phyloP scores from a whole-genome alignment of 176 grass and related monocot species.

The Eragrostis curvula region DNA sequence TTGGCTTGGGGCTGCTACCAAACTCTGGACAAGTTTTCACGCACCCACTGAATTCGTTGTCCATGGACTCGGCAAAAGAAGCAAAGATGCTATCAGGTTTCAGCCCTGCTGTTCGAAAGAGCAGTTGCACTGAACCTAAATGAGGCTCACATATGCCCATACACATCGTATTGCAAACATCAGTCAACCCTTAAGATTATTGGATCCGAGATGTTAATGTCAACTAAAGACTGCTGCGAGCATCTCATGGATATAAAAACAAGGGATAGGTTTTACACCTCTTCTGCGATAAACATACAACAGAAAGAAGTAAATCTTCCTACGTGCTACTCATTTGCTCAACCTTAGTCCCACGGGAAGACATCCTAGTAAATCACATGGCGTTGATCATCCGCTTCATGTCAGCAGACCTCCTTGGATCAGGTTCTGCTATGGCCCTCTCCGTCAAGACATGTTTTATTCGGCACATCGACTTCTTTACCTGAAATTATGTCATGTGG shows the following conservation, averaged over 20 bases:
- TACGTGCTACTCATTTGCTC: background rate
- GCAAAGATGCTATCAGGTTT: too few relatives aligned
- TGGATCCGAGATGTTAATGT: background rate
- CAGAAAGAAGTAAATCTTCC: slow-evolving; percentile 29
- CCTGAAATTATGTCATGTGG: slow-evolving; percentile 53
- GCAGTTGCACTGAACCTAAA: background rate
- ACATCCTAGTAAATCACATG: slow-evolving; percentile 42
- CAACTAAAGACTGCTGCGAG: background rate
- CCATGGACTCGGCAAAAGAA: too few relatives aligned
- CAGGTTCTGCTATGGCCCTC: slow-evolving; percentile 89
- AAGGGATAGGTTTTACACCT: background rate
- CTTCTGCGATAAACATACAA: slow-evolving; percentile 31
- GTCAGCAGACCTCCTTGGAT: slow-evolving; percentile 76
- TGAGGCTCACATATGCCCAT: background rate
- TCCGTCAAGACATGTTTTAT: slow-evolving; percentile 98
- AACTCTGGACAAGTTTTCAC: too few relatives aligned
- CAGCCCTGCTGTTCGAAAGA: too few relatives aligned
- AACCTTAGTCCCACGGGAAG: background rate
- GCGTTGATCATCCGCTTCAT: slow-evolving; percentile 96
- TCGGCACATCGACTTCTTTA: slow-evolving; percentile 85
- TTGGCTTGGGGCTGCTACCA: too few relatives aligned
- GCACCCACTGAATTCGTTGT: too few relatives aligned
- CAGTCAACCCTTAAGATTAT: slow-evolving; percentile 20
- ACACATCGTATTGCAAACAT: background rate
- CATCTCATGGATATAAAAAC: slow-evolving; percentile 5